Evolutionary conservation across 768 basidiomycete genomes (phyloP).

Genomic region (Steccherinum ochraceum): DNA sequence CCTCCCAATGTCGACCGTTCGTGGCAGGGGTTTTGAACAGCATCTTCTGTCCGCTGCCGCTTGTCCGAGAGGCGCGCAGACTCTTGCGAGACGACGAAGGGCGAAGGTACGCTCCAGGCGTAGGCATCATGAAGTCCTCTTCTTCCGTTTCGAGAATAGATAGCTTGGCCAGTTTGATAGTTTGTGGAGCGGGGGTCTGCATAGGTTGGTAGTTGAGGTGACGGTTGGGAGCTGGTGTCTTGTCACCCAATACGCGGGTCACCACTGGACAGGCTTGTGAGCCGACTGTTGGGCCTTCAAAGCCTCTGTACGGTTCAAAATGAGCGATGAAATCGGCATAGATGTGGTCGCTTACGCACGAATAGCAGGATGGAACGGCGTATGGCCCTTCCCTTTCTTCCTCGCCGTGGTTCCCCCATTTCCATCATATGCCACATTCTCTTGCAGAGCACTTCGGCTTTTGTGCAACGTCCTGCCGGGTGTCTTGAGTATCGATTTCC

Average conservation of each 20-base stretch:
- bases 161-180: slow-evolving; percentile 30
- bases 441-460: slow-evolving; percentile 33
- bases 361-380: slow-evolving; percentile 27
- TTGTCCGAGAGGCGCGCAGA: slow-evolving; percentile 46
- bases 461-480: slow-evolving; percentile 44
- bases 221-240: slow-evolving; percentile 73
- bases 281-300: slow-evolving; percentile 9
- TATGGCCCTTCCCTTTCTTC: slow-evolving; percentile 34
- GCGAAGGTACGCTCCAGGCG: slow-evolving; percentile 36
- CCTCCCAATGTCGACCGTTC: slow-evolving; percentile 69
- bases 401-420: slow-evolving; percentile 33
- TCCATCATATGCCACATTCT: slow-evolving; percentile 38
- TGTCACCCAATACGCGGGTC: slow-evolving; percentile 58
- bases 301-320: not conserved
- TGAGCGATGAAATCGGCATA: not conserved
- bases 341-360: slow-evolving; percentile 15
- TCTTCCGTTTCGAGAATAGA: slow-evolving; percentile 21
- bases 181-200: slow-evolving; percentile 24
- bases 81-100: slow-evolving; percentile 69
- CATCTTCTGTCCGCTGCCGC: slow-evolving; percentile 24
- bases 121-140: slow-evolving; percentile 21
- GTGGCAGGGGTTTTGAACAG: slow-evolving; percentile 62
- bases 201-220: slow-evolving; percentile 20
- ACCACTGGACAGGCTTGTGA: slow-evolving; percentile 18
- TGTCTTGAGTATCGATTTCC: slow-evolving; percentile 32